Conservation (phyloP, 2,329 filamentous ascomycete species). For the Colletotrichum echinochloae region DNA sequence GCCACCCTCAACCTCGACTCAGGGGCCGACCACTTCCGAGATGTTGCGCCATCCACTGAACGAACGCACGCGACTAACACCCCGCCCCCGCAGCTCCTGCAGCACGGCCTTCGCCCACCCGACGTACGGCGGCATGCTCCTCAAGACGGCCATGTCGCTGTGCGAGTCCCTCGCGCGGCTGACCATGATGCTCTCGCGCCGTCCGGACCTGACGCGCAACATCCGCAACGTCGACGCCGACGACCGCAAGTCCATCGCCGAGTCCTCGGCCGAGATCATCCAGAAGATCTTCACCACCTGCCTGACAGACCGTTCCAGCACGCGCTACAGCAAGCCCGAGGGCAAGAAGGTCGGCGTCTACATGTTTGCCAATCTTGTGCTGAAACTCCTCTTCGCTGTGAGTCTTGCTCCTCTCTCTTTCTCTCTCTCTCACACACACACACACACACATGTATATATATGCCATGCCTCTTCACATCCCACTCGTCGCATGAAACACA, state of each 20-base stretch:
- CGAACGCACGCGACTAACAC: constrained; percentile 8
- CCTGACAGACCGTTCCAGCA: constrained; percentile 81
- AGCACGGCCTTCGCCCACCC: constrained; percentile 85
- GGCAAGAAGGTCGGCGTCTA: constrained; percentile 92
- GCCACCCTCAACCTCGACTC: constrained; percentile 8
- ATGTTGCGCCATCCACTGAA: background rate
- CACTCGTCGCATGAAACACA: background rate
- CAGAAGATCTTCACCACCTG: constrained; percentile 93
- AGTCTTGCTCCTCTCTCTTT: constrained; percentile 43
- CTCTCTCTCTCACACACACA: background rate
- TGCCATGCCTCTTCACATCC: background rate
- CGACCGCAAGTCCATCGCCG: constrained; percentile 82
- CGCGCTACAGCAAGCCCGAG: constrained; percentile 75
- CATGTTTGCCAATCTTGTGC: constrained; percentile 88
- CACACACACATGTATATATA: no score
- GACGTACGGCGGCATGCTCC: constrained; percentile 82
- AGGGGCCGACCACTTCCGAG: background rate
- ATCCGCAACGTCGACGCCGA: constrained; percentile 74
- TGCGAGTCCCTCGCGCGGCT: constrained; percentile 84
- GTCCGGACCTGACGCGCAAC: constrained; percentile 79
- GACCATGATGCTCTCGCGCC: constrained; percentile 85
- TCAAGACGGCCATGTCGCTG: constrained; percentile 85
- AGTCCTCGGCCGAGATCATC: constrained; percentile 88
- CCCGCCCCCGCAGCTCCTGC: constrained; percentile 72
- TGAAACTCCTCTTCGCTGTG: constrained; percentile 88